Percentiles rank a stretch among this genome's conserved stretches.
phyloP scores from a whole-genome alignment of 306 rosid genomes.

The Vicia villosa region DNA sequence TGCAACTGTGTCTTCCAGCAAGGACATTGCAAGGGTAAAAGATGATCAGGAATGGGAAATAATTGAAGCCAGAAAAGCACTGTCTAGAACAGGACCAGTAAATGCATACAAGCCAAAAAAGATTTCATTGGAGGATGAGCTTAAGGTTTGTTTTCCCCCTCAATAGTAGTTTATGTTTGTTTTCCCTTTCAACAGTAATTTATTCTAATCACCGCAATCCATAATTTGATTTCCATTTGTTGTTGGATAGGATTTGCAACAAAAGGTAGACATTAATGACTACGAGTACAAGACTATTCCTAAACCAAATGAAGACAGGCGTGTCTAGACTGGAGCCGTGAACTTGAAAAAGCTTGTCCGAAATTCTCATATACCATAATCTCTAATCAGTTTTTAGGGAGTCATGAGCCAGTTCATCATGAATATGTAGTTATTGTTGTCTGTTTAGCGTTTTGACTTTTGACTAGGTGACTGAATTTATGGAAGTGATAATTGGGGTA shows the following conservation, averaged over 20 bases:
- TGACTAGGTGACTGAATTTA: conserved; percentile 14
- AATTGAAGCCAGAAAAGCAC: conserved; percentile 69
- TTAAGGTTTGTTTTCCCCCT: conserved; percentile 54
- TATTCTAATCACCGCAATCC: conserved; percentile 4
- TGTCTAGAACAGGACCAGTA: conserved; percentile 76
- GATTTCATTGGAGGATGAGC: conserved; percentile 69
- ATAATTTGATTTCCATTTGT: conserved; percentile 29
- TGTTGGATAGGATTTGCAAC: conserved; percentile 58
- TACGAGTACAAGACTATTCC: conserved; percentile 81
- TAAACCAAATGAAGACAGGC: conserved; percentile 56
- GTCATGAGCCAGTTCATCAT: conserved; percentile 24
- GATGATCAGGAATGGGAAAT: conserved; percentile 96
- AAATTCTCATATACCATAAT: conserved; percentile 8
- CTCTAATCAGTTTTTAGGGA: conserved; percentile 4
- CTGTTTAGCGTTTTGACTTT: conserved; percentile 29
- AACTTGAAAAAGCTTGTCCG: conserved; percentile 9
- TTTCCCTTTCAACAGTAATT: conserved; percentile 17
- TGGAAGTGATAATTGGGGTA: conserved; percentile 29
- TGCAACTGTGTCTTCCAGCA: conserved; percentile 52
- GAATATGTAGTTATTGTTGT: conserved; percentile 28
- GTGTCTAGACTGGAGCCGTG: conserved; percentile 34
- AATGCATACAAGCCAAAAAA: conserved; percentile 73
- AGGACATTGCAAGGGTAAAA: conserved; percentile 82
- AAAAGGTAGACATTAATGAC: conserved; percentile 71
- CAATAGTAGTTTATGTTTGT: conserved; percentile 38